Evolutionary conservation across 2,329 filamentous ascomycete genomes (phyloP).

Genomic region (Teratosphaeriaceae sp.): DNA sequence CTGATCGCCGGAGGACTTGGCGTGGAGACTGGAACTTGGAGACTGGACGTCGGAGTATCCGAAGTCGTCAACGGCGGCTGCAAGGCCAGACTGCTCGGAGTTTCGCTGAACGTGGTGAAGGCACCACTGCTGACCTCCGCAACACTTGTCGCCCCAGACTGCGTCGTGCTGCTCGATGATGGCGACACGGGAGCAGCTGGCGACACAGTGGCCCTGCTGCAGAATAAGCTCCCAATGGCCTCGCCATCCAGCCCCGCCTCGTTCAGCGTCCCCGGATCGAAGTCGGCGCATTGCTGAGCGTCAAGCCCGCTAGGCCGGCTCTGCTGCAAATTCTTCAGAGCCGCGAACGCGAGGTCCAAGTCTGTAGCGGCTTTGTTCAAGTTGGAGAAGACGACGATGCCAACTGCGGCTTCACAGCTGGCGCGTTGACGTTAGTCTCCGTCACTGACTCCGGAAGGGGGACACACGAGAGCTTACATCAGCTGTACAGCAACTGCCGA

Average conservation of each 20-base stretch:
- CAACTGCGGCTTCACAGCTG: constrained; percentile 6
- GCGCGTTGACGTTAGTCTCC: background rate
- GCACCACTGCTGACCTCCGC: no score
- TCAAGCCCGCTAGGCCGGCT: background rate
- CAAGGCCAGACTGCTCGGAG: no score
- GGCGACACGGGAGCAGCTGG: background rate
- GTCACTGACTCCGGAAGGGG: background rate
- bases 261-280: background rate
- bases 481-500: background rate
- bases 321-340: background rate
- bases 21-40: no score
- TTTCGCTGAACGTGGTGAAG: background rate
- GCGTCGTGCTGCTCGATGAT: background rate
- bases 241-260: background rate
- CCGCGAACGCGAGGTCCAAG: background rate
- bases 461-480: background rate
- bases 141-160: background rate
- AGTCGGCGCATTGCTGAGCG: background rate
- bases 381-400: constrained; percentile 5
- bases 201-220: background rate
- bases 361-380: background rate
- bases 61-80: no score
- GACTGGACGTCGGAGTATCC: no score
- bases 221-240: background rate
- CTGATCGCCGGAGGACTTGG: no score